Evolutionary conservation across 176 grass and related monocot genomes (phyloP).

Genomic region (Dactylis glomerata): DNA sequence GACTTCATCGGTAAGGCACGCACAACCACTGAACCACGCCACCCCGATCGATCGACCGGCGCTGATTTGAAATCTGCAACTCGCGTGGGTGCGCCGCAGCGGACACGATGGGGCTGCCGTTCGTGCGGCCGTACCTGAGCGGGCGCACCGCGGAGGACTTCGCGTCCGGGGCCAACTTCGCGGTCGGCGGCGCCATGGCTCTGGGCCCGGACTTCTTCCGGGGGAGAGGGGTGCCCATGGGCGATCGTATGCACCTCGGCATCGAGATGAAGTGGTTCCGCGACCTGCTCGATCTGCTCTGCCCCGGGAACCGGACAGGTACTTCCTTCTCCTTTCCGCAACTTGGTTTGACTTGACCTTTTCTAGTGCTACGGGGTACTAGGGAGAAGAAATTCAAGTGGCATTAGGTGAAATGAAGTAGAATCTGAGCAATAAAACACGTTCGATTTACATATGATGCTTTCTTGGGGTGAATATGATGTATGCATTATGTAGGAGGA

Average conservation of each 20-base stretch:
- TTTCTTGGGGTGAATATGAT: not conserved
- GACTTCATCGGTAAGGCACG: conserved; percentile 67
- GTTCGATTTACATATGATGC: not conserved
- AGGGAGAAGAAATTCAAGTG: not conserved
- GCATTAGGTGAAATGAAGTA: not conserved
- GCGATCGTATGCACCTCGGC: conserved; percentile 53
- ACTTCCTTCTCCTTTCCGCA: not conserved
- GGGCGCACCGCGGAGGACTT: conserved; percentile 43
- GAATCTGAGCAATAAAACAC: not conserved
- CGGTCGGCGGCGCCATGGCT: conserved; percentile 74
- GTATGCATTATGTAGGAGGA: too few relatives aligned
- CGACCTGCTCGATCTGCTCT: conserved; percentile 40
- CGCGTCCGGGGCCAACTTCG: conserved; percentile 75
- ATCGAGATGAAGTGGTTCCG: conserved; percentile 81
- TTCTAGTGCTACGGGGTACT: not conserved
- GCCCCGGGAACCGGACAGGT: conserved; percentile 29
- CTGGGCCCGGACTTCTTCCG: conserved; percentile 61
- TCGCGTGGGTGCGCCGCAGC: conserved; percentile 19
- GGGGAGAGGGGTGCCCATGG: conserved; percentile 44
- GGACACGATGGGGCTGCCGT: conserved; percentile 51
- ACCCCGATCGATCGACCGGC: not conserved
- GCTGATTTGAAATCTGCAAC: conserved; percentile 11
- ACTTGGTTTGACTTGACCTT: not conserved
- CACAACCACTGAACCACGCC: not conserved
- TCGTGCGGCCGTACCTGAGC: conserved; percentile 56